Evolutionary conservation across 371 early-diverging fungal species (phyloP).

Genomic region (Quaeritorhiza haematococci): DNA sequence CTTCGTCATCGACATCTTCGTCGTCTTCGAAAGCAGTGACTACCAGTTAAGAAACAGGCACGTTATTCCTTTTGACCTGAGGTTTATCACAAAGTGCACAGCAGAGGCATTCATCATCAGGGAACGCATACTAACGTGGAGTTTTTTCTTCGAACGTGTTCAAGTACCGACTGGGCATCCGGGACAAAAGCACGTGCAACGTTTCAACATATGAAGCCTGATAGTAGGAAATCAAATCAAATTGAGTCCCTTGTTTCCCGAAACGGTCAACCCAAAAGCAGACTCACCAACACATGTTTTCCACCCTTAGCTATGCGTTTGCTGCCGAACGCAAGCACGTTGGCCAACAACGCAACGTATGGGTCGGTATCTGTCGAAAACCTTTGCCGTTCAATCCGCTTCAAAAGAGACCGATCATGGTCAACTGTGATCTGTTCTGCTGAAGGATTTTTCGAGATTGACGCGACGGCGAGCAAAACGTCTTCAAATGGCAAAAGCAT

Average conservation of each 20-base stretch:
- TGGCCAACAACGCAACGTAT: slow-evolving; percentile 30
- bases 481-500: slow-evolving; percentile 34
- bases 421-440: no score
- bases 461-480: slow-evolving; percentile 23
- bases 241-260: no score
- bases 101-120: no score
- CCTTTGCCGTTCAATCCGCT: neutral
- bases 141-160: neutral
- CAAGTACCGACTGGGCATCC: neutral
- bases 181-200: neutral
- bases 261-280: no score
- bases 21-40: slow-evolving; percentile 28
- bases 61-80: neutral
- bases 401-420: no score
- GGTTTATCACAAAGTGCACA: neutral
- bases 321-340: slow-evolving; percentile 43
- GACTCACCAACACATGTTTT: no score
- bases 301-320: slow-evolving; percentile 4
- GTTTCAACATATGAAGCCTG: neutral
- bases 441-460: no score
- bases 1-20: slow-evolving; percentile 42
- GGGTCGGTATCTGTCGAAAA: slow-evolving; percentile 10
- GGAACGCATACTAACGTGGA: neutral
- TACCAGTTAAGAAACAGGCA: slow-evolving; percentile 14
- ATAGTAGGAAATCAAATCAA: neutral